phyloP scores from a whole-genome alignment of 2,329 filamentous ascomycete species.

The Geosmithia morbida region DNA sequence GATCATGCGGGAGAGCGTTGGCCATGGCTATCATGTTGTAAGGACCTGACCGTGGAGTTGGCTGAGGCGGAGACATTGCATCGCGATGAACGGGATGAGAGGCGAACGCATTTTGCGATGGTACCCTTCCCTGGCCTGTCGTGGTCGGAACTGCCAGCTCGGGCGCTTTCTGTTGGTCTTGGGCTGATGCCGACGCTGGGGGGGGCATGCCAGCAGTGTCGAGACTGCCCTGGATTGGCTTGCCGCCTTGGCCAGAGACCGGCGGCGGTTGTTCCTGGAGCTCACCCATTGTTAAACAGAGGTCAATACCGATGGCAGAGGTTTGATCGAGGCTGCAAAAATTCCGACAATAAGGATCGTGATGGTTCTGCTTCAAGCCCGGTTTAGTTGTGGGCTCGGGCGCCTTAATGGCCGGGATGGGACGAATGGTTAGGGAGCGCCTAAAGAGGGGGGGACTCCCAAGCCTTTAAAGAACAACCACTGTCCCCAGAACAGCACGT shows the following conservation, averaged over 20 bases:
- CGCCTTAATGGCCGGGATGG: not conserved
- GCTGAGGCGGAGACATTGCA: constrained; percentile 16
- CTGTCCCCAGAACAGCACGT: not conserved
- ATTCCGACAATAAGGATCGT: not conserved
- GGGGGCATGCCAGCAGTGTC: not conserved
- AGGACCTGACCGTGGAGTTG: constrained; percentile 8
- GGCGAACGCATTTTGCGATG: constrained; percentile 23
- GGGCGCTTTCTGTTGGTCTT: constrained; percentile 6
- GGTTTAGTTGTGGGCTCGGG: not conserved
- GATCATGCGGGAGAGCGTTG: constrained; percentile 25
- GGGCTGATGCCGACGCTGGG: not conserved
- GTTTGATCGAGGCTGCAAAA: not conserved
- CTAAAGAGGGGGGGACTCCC: not conserved
- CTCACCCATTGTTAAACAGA: not conserved
- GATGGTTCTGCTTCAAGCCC: not conserved
- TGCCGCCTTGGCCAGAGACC: not conserved
- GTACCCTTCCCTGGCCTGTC: constrained; percentile 11
- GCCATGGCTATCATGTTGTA: constrained; percentile 34
- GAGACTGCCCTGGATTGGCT: not conserved
- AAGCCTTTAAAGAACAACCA: not conserved
- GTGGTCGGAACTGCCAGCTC: constrained; percentile 8
- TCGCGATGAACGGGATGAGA: constrained; percentile 28
- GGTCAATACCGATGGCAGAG: not conserved
- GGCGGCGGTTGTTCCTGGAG: not conserved
- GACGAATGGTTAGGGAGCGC: not conserved